These are phyloP conservation scores for Dictyostelium firmibasis DNA, from an alignment of 78 protist genomes.

Conservation along the genomic window DNA sequence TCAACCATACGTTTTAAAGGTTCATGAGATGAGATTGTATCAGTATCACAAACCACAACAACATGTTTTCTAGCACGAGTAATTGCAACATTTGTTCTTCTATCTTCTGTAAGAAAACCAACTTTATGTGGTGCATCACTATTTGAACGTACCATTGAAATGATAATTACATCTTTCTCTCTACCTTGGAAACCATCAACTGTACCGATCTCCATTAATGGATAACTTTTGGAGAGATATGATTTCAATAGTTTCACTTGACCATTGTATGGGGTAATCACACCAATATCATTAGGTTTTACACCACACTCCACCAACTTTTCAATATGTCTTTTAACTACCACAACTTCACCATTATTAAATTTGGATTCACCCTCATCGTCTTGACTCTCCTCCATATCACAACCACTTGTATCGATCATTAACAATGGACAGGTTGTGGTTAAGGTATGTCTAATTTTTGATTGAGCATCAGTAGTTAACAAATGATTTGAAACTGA, in stretches of 20 bases:
- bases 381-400: constrained; percentile 61
- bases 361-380: constrained; percentile 66
- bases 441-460: constrained; percentile 19
- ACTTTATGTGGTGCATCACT: constrained; percentile 74
- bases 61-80: constrained; percentile 92
- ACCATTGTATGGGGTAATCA: constrained; percentile 94
- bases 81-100: constrained; percentile 91
- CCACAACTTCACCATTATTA: constrained; percentile 86
- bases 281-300: constrained; percentile 61
- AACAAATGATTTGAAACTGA: constrained; percentile 84
- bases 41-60: constrained; percentile 57
- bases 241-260: constrained; percentile 81
- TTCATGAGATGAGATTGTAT: constrained; percentile 55
- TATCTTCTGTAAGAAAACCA: constrained; percentile 81
- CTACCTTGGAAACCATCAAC: constrained; percentile 97
- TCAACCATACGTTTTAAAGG: constrained; percentile 70
- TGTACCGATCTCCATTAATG: constrained; percentile 88
- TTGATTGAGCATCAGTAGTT: too few relatives aligned
- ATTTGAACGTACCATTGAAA: constrained; percentile 84
- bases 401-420: constrained; percentile 79
- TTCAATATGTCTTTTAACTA: constrained; percentile 72
- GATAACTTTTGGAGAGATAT: not conserved
- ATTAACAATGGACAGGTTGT: constrained; percentile 60
- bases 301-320: constrained; percentile 70
- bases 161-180: constrained; percentile 93